Conservation (phyloP, 2,329 filamentous ascomycete genomes). For the Dothidotthia symphoricarpi region DNA sequence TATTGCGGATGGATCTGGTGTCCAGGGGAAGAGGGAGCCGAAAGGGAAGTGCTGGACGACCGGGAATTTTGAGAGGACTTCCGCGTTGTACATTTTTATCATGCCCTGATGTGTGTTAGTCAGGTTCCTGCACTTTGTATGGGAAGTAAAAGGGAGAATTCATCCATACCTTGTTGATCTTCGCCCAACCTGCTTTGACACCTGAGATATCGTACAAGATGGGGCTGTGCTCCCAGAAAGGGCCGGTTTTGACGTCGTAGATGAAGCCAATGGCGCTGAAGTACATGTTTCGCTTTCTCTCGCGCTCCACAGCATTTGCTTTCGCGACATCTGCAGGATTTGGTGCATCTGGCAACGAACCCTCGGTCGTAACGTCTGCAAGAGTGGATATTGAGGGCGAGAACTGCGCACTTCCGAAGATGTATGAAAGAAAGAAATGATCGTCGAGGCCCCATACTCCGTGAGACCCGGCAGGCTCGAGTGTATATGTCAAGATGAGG, state of each 20-base stretch:
- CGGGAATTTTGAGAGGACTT: slow-evolving; percentile 94
- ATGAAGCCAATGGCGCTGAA: slow-evolving; percentile 97
- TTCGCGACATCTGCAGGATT: slow-evolving; percentile 65
- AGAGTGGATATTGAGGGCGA: slow-evolving; percentile 65
- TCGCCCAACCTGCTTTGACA: slow-evolving; percentile 86
- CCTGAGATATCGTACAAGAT: slow-evolving; percentile 94
- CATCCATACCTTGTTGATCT: slow-evolving; percentile 69
- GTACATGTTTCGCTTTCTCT: slow-evolving; percentile 63
- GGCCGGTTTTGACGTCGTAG: slow-evolving; percentile 91
- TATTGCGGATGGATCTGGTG: slow-evolving; percentile 44
- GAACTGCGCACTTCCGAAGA: slow-evolving; percentile 90
- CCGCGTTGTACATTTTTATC: slow-evolving; percentile 99
- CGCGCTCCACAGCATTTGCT: slow-evolving; percentile 41
- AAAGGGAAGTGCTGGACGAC: slow-evolving; percentile 87
- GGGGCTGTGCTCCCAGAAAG: slow-evolving; percentile 92
- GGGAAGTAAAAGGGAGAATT: neutral
- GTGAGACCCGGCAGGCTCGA: slow-evolving; percentile 93
- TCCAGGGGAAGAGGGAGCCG: slow-evolving; percentile 51
- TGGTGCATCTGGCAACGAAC: slow-evolving; percentile 67
- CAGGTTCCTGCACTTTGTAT: neutral
- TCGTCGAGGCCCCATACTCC: slow-evolving; percentile 99
- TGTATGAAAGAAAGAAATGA: slow-evolving; percentile 89
- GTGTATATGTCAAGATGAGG: slow-evolving; percentile 84
- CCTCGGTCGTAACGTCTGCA: slow-evolving; percentile 67
- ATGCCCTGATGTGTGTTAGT: slow-evolving; percentile 63